Evolutionary conservation across 768 basidiomycete species (phyloP), one percentile per base, ranked within the genome.

Genomic region (Antrodiella citrinella): DNA sequence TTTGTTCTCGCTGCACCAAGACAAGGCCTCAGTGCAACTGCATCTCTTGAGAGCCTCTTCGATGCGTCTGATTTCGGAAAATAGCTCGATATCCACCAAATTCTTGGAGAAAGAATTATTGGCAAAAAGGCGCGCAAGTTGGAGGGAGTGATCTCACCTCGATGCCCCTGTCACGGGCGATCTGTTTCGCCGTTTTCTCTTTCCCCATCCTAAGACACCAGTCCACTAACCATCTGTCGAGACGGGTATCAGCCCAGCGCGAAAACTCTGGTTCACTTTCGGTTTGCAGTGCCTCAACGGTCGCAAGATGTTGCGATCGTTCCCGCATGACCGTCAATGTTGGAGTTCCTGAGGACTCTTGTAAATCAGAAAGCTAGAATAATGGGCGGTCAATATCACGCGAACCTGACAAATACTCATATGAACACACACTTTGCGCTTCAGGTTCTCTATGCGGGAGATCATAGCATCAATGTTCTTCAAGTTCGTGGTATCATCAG

Each of bases 1-100:
- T 64, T 94, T 86, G 68, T 99, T 97, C 74, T 99, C 96, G 54
- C 82, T 92, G 59, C 93, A 97, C 95, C 95, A 99, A 18, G 81
- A 75, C 43, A 99, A 72, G 12, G 95, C 95, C 67, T 96, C 92
- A 4, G 84, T 75, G 56, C 92, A 94, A 54, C 84, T 87, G 53
- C 87, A 82, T 23, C 70, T 70, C 4, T 72, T 65, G 38, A 99
- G 75, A 0, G 91, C 92, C 7, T 75, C 71, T 66, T 96, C 92
- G 57, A 98, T 94, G 51, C 86, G 78, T 26, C 75, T 77, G 46
- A 97, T 89, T 53, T 96, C 92, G 55, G 80, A 82, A 66, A 96
- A 97, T 18, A 97, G 73, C 48, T 94, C 89, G 41, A 94, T 82
- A 62, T 97, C 94, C 24, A 93, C 91, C 3, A 95, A 74, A 35